Base-by-base conservation (phyloP, 768 basidiomycete genomes). In the Pleurotus pulmonarius region DNA sequence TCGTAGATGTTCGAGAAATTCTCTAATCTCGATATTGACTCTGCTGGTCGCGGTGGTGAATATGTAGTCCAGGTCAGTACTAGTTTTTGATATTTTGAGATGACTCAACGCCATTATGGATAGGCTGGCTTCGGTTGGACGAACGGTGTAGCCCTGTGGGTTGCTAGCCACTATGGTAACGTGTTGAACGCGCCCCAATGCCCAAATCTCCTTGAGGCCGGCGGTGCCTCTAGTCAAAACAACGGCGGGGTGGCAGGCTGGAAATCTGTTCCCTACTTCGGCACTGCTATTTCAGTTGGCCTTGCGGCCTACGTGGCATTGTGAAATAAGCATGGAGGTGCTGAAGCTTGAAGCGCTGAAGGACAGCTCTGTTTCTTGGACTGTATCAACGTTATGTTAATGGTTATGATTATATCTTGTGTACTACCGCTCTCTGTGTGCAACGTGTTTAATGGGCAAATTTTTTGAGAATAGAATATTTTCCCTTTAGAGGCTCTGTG, bases 101-200 rank as follows among this genome's bases (percentile, higher is more conserved):
- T 53, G 15, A 16, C 41, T 38, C 54, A 25, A 58, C 44, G 25
- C 2, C 12, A 55, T 37, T 13, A 55, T 37, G 46, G 1, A 12
- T 63, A 81, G 79, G 87, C 83, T 12, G 90, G 91, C 18, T 93
- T 93, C 64, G 90, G 92, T 15, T 94, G 92, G 92, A 92, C 90
- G 41, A 93, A 94, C 63, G 91, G 91, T 16, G 90, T 86, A 7
- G 65, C 83, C 53, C 78, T 93, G 39, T 92, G 88, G 86, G 74
- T 88, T 18, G 85, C 89, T 16, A 82, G 80, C 59, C 79, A 74
- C 45, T 91, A 86, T 63, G 90, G 89, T 0, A 48, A 73, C 1
- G 67, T 80, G 11, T 75, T 94, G 44, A 79, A 75, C 46, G 69
- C 77, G 1, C 92, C 90, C 0, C 56, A 73, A 29, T 94, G 92